Evolutionary conservation across 2,329 filamentous ascomycete species (phyloP).

Genomic region (Ilyonectria mors-panacis): DNA sequence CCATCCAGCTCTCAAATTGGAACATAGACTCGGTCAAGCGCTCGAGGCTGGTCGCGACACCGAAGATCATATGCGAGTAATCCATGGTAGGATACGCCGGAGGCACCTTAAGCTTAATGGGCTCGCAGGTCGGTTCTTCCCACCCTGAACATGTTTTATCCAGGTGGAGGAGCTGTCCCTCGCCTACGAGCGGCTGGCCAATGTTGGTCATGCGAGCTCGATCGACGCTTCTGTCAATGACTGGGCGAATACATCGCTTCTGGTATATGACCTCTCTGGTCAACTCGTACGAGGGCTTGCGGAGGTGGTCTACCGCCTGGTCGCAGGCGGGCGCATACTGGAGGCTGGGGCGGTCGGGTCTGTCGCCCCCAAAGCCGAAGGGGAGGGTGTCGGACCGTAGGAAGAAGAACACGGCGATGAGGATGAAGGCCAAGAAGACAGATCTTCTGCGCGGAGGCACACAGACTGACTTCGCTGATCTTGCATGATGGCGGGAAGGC

Average conservation of each 20-base stretch:
- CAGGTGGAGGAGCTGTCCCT: constrained; percentile 50
- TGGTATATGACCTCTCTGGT: constrained; percentile 61
- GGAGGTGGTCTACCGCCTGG: constrained; percentile 50
- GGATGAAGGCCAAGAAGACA: constrained; percentile 13
- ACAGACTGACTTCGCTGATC: constrained; percentile 18
- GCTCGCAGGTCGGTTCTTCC: constrained; percentile 53
- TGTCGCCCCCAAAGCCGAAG: constrained; percentile 37
- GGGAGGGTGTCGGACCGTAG: constrained; percentile 37
- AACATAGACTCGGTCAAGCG: constrained; percentile 66
- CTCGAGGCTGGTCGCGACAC: constrained; percentile 67
- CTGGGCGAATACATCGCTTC: constrained; percentile 60
- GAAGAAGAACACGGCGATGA: constrained; percentile 21
- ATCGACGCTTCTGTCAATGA: constrained; percentile 51
- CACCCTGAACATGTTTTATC: constrained; percentile 46
- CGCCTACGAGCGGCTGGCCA: constrained; percentile 54
- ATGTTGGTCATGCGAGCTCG: constrained; percentile 57
- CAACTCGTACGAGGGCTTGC: constrained; percentile 51
- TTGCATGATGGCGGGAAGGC: constrained; percentile 26
- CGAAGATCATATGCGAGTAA: constrained; percentile 69
- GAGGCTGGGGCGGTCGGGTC: constrained; percentile 41
- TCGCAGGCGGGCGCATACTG: constrained; percentile 43
- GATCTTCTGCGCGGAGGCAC: constrained; percentile 27
- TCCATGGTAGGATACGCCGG: constrained; percentile 57
- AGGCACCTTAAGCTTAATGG: constrained; percentile 64
- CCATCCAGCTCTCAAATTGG: constrained; percentile 70